A percentile compares a stretch with the other conserved stretches of the same genome.
Evolutionary conservation across 805 yeast genomes (phyloP).

Genomic region (Metschnikowia cubensis): DNA sequence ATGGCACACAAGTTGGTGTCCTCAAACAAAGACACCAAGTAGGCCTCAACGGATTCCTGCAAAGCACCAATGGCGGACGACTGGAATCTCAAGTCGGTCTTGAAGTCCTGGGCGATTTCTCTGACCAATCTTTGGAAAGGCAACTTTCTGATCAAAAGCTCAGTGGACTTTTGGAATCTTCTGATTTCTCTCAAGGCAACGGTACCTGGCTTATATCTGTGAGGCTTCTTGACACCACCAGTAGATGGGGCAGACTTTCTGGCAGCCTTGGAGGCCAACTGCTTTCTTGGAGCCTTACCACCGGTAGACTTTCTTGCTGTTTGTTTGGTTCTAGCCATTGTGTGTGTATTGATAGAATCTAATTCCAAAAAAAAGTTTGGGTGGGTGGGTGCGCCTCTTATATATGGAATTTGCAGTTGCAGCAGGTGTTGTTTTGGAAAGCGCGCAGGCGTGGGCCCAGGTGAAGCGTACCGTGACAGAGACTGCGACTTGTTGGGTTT

Average conservation of each 20-base stretch:
- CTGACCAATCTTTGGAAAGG: constrained; percentile 97
- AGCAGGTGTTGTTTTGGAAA: constrained; percentile 2
- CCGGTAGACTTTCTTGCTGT: constrained; percentile 94
- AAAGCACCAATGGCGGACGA: constrained; percentile 96
- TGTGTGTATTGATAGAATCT: background rate
- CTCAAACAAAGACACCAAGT: constrained; percentile 91
- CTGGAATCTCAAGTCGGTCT: constrained; percentile 92
- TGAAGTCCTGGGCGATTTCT: constrained; percentile 93
- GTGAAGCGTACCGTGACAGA: background rate
- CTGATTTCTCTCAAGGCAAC: constrained; percentile 96
- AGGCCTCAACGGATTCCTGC: constrained; percentile 98
- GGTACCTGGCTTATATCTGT: constrained; percentile 97
- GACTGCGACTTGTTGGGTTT: background rate
- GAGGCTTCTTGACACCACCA: constrained; percentile 92
- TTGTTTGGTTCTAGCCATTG: constrained; percentile 91
- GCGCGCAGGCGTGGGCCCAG: background rate
- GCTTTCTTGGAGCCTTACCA: constrained; percentile 96
- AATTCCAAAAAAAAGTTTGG: too few relatives aligned
- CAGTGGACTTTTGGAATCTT: constrained; percentile 96
- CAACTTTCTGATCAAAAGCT: constrained; percentile 88
- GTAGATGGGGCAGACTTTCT: constrained; percentile 90
- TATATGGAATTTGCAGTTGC: constrained; percentile 7
- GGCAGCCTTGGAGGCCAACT: constrained; percentile 87
- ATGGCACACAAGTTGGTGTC: constrained; percentile 98
- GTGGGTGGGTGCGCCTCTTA: constrained; percentile 4